Base-by-base conservation (phyloP, 1,284 basidiomycete species). In the Cystobasidiaceae sp. region DNA sequence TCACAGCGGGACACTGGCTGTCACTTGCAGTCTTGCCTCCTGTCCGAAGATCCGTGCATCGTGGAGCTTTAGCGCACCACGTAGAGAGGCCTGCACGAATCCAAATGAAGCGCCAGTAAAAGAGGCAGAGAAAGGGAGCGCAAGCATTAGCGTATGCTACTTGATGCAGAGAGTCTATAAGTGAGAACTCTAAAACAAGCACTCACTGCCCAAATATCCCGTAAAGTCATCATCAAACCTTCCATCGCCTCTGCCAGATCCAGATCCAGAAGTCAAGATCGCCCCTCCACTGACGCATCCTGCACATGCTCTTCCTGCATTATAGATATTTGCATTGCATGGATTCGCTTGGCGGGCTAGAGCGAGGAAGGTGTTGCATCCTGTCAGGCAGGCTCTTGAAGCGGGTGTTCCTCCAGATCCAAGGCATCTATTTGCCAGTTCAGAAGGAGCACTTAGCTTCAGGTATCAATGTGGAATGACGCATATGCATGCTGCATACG, bases 311-410 rank as follows among this genome's bases (percentile, higher is more conserved):
- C 17, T 25, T 7, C 41, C 56, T 45, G 56, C 51, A 34, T 33
- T 33, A 19, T n/a, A 34, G 6, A 46, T 58, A 33, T 58, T 58
- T 27, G 39, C 41, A 28, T 28, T 21, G 33, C 56, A 58, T 17
- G 56, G 43, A 46, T 32, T 46, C 3, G 41, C 19, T 15, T 39
- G 46, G 13, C 23, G 41, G 13, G 56, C 33, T 32, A 58, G 41
- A 1, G 28, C 27, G 17, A 58, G 25, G 19, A 58, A 45, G 19
- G 56, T 30, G 23, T 58, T 58, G 43, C 56, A 58, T 4, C 25
- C 39, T 28, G 41, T 19, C 8, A 58, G 41, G 32, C 56, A 58
- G 30, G 51, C 34, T 37, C 51, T 54, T 32, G 51, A 34, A 25
- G 17, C 34, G 9, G 51, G 51, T 34, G 51, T 37, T 34, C 19